These are phyloP conservation scores for Lactarius hatsudake DNA, from an alignment of 768 basidiomycete species.

Conservation along the genomic window DNA sequence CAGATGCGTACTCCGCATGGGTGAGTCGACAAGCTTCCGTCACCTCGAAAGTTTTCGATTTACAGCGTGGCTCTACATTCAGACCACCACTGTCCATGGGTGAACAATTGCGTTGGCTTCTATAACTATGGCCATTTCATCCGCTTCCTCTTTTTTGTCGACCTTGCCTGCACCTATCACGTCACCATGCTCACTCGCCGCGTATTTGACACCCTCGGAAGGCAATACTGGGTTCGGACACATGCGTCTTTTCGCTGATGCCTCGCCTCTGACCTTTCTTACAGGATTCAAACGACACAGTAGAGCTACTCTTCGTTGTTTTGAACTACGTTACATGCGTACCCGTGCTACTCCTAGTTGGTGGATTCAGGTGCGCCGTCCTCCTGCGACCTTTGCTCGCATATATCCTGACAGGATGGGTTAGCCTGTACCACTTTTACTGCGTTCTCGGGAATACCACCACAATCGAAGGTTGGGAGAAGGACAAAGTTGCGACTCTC, in stretches of 20 bases:
- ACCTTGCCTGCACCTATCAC: conserved; percentile 87
- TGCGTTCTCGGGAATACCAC: conserved; percentile 77
- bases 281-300: conserved; percentile 65
- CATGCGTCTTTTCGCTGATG: conserved; percentile 22
- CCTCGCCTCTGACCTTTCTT: conserved; percentile 6
- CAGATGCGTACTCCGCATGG: conserved; percentile 89
- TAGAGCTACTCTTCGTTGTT: conserved; percentile 81
- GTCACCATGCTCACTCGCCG: conserved; percentile 74
- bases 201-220: conserved; percentile 47
- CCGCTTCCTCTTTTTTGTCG: conserved; percentile 90
- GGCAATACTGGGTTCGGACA: conserved; percentile 49
- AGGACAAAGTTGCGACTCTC: conserved; percentile 88
- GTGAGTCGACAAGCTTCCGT: conserved; percentile 39
- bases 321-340: conserved; percentile 82
- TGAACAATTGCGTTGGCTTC: conserved; percentile 93
- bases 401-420: conserved; percentile 23
- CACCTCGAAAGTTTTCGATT: neutral
- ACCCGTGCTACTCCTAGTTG: conserved; percentile 85
- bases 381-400: neutral
- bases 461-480: conserved; percentile 98
- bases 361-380: conserved; percentile 73
- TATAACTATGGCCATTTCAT: conserved; percentile 87
- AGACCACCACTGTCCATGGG: conserved; percentile 94
- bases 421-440: conserved; percentile 84
- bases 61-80: conserved; percentile 12